Evolutionary conservation across 257 asterid species (phyloP), one percentile per base, ranked within the genome.

Genomic region (Solanum appendiculatum): DNA sequence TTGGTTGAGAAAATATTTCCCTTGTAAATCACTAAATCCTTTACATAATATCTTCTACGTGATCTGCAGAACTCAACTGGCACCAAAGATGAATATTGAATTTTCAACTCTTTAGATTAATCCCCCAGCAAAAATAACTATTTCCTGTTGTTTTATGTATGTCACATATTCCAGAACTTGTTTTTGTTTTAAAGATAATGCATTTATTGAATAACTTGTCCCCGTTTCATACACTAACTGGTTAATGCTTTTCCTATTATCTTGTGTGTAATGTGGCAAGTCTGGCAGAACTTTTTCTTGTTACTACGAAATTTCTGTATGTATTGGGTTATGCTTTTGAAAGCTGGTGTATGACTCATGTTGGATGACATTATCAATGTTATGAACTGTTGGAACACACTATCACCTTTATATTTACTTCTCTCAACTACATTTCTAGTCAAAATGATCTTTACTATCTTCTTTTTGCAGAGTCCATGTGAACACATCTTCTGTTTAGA

Each of bases 401-500:
- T 33, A 7, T 42, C 40, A 42, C n/a, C 51, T 18, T 27, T 48
- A 44, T 69, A 29, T 20, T 20, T 66, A 9, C 48, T 36, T 85
- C 34, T 27, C 81, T 46, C 81, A 56, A 37, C 42, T 70, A 60
- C 82, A 58, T 21, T 66, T 70, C 36, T 44, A 86, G 63, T 29
- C 13, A 86, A 48, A 73, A 82, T 83, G 85, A 21, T 88, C 51
- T 46, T 82, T 51, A 21, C 69, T 34, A 86, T 86, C 86, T 66
- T 87, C 77, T 86, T 81, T 77, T 90, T 93, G 94, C 98, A 97
- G 99, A 97, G 91, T 92, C 99, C 99, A 74, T 97, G 99, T 83
- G 98, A 95, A 75, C 99, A 97, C 90, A 95, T 92, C 60, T 96
- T 96, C 93, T 97, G 99, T 91, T 90, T 97, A 96, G 99, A 95